Percentiles rank a stretch among this genome's conserved stretches.
Conservation (phyloP, 257 asterid genomes). For the Plantago elongata region DNA sequence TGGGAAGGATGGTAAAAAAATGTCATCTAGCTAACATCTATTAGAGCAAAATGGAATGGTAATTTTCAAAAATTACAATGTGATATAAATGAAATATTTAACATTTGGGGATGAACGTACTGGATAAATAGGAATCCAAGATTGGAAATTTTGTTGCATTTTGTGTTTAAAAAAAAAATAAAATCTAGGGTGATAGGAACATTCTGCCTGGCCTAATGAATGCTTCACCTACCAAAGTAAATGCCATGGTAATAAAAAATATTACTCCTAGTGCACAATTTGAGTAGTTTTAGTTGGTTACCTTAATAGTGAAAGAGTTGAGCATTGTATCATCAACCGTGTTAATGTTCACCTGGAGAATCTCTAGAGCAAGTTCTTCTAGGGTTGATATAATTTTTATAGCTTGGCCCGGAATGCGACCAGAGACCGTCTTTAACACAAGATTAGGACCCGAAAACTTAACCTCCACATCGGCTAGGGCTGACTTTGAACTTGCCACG, state of each 20-base stretch:
- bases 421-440: slow-evolving; percentile 58
- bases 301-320: slow-evolving; percentile 88
- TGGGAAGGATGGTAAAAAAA: too few relatives aligned
- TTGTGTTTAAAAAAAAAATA: too few relatives aligned
- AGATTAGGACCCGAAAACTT: slow-evolving; percentile 76
- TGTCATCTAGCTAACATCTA: too few relatives aligned
- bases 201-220: not conserved
- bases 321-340: slow-evolving; percentile 60
- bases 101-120: too few relatives aligned
- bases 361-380: slow-evolving; percentile 66
- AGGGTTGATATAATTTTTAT: slow-evolving; percentile 55
- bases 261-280: too few relatives aligned
- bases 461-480: slow-evolving; percentile 84
- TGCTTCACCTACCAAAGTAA: not conserved
- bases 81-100: too few relatives aligned
- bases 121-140: too few relatives aligned
- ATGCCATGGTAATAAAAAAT: not conserved
- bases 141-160: too few relatives aligned
- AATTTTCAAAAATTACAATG: too few relatives aligned
- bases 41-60: too few relatives aligned
- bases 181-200: not conserved
- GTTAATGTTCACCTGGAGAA: slow-evolving; percentile 66
- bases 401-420: slow-evolving; percentile 65
- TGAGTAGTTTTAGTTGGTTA: slow-evolving; percentile 14
- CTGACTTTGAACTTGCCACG: slow-evolving; percentile 71